Base-by-base conservation (phyloP, 352 stramenopile species). In the Globisporangium takayamanum region DNA sequence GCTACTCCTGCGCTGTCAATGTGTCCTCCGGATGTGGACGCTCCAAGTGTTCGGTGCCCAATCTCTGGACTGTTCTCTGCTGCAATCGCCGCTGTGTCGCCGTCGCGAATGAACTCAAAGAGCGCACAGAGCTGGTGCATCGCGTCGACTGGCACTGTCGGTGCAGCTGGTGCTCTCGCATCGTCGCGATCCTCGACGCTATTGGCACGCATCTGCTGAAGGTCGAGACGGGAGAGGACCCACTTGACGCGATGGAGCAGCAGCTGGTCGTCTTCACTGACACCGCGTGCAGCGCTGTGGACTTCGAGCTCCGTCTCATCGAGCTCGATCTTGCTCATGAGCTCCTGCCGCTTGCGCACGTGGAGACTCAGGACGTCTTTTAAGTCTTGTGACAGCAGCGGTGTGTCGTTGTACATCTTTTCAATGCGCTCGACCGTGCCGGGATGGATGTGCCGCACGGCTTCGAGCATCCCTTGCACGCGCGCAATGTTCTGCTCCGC, bases 181-280 rank as follows among this genome's bases (percentile, higher is more conserved):
- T 42, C 16, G 16, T 44, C 28, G 8, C 65, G 45, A n/a, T 71
- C 49, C 36, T 22, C 41, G n/a, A 18, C 41, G 18, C 30, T 8
- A 36, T 36, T 8, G 8, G 26, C 25, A 5, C 50, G 50, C 26
- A 15, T 61, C n/a, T 52, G 58, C 3, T 68, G 54, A 4, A 92
- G 66, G 55, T 90, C 76, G 12, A 92, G 52, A 0, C 78, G 74
- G 14, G 78, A 90, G 37, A 92, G 67, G 30, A 92, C 73, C 82
- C 82, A 92, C 57, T 90, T 92, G 42, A 90, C 71, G 1, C 82
- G 73, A 30, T 88, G 78, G 22, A 92, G 55, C 20, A 92, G 59
- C 60, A 89, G 62, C 54, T 88, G 78, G 53, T 92, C 80, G n/a
- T 65, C 60, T 16, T 66, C 16, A 15, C 25, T 53, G 1, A 28